phyloP scores from a whole-genome alignment of 2,329 filamentous ascomycete genomes.

The Macrophomina phaseolina region DNA sequence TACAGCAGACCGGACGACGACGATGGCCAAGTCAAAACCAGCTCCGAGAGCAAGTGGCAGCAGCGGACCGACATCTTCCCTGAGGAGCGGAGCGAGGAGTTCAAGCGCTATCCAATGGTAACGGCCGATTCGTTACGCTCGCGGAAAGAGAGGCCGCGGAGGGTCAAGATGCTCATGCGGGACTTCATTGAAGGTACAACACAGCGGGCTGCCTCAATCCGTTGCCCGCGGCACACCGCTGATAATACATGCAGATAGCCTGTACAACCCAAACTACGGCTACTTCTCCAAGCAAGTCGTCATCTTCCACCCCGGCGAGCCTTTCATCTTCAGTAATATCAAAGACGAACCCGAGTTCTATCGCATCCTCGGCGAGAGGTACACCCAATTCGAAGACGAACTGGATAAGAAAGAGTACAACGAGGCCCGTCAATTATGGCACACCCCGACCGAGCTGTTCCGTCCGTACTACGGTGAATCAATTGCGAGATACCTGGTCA shows the following conservation, averaged over 20 bases:
- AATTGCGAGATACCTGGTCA: slow-evolving; percentile 92
- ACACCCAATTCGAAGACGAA: slow-evolving; percentile 86
- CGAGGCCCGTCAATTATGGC: slow-evolving; percentile 90
- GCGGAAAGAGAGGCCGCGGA: slow-evolving; percentile 75
- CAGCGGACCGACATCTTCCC: slow-evolving; percentile 79
- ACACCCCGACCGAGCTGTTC: slow-evolving; percentile 97
- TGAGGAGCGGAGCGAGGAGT: slow-evolving; percentile 79
- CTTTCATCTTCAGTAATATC: slow-evolving; percentile 84
- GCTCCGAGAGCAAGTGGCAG: slow-evolving; percentile 79
- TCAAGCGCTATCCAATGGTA: slow-evolving; percentile 80
- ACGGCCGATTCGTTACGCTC: slow-evolving; percentile 78
- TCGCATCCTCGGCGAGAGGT: slow-evolving; percentile 74
- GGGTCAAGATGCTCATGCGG: slow-evolving; percentile 95
- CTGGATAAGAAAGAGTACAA: slow-evolving; percentile 76
- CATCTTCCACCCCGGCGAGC: slow-evolving; percentile 90
- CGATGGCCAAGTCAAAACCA: slow-evolving; percentile 35
- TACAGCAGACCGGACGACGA: slow-evolving; percentile 10
- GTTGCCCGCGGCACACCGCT: slow-evolving; percentile 24
- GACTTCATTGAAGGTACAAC: slow-evolving; percentile 90
- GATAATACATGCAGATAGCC: slow-evolving; percentile 67
- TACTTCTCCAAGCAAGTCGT: slow-evolving; percentile 97
- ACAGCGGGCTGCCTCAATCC: slow-evolving; percentile 2
- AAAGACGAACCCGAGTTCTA: slow-evolving; percentile 88
- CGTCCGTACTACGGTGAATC: slow-evolving; percentile 96
- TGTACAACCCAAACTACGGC: slow-evolving; percentile 93